Evolutionary conservation across 2,329 filamentous ascomycete genomes (phyloP), one percentile per base, ranked within the genome.

Genomic region (Botrytis tulipae): DNA sequence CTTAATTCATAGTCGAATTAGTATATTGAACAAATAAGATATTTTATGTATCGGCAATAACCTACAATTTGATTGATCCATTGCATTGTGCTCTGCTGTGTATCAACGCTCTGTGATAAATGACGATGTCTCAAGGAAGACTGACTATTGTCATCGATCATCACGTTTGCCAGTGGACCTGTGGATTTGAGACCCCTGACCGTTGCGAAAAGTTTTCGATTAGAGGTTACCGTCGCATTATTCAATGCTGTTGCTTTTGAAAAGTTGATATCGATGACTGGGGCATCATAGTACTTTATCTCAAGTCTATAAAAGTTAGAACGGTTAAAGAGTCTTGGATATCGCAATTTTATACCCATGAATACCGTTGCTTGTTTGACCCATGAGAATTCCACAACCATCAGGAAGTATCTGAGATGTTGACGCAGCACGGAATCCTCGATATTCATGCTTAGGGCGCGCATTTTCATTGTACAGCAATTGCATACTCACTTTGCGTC

Each of bases 401-500:
- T 75, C 68, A 35, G 76, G 70, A 37, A 70, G 72, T 22, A 70
- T 37, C 12, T 72, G 73, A 32, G 72, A 72, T 59, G 67, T 54
- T 37, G 75, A 66, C 7, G 74, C 71, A 65, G 74, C 73, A 60
- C 71, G 61, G 73, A 79, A 79, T 32, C 74, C 66, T 35, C 75
- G 72, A 20, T 78, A 71, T 16, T 76, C 73, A 59, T 78, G 76
- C 20, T 75, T 71, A 12, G 32, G 32, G 18, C 73, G 75, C 22
- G 75, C 70, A 8, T 70, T 72, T 2, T 77, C 72, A 68, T 76
- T 76, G 65, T 76, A 78, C 8, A 72, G 40, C 37, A 79, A 59
- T 51, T 74, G 65, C 73, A 79, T 75, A 29, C 63, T 73, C 65
- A 77, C 67, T 61, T 71, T 73, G 14, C 51, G 71, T 16, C 67